Base-by-base conservation (phyloP, 2,329 filamentous ascomycete genomes). In the Amylocarpus encephaloides region DNA sequence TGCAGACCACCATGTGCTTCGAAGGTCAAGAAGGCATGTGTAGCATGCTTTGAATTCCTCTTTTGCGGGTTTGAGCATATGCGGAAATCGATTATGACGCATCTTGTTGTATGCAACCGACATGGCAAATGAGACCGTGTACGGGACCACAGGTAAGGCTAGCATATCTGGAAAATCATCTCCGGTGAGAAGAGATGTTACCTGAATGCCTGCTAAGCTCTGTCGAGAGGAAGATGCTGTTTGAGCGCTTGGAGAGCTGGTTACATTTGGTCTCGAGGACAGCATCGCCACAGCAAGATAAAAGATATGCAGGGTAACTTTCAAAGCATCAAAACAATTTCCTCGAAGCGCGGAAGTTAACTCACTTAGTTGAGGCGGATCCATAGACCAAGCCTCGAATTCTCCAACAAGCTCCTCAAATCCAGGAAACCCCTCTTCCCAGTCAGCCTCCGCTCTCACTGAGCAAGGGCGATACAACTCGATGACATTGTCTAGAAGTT, bases 41-140 rank as follows among this genome's bases (percentile, higher is more conserved):
- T 39, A 40, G 36, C 45, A 48, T 33, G 22, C n/a, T 38, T 41
- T 13, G 22, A 48, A 48, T 34, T 48, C 45, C 2, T 16, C 6
- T 13, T 41, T 42, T 18, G 35, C 45, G 15, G 40, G 45, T 41
- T 30, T 13, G 12, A 16, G 29, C 5, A 40, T 22, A 18, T 48
- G 45, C 5, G 15, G 22, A 13, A 48, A 15, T 4, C 45, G 13
- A 16, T 38, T 48, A 6, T 48, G 38, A 11, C 45, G 45, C 29
- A 48, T 30, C 15, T 41, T 40, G 13, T 34, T 50, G 29, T 50
- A 46, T 12, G 42, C 34, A 9, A 50, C 30, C 5, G 48, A 46
- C 19, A 50, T 43, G 9, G 48, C 48, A 18, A 50, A 36, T 5
- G 48, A 50, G 34, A 50, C 33, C 5, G 35, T 39, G 34, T 46